Evolutionary conservation across 192 early-diverging fungal species (phyloP).

Genomic region (Umbelopsis vinacea): DNA sequence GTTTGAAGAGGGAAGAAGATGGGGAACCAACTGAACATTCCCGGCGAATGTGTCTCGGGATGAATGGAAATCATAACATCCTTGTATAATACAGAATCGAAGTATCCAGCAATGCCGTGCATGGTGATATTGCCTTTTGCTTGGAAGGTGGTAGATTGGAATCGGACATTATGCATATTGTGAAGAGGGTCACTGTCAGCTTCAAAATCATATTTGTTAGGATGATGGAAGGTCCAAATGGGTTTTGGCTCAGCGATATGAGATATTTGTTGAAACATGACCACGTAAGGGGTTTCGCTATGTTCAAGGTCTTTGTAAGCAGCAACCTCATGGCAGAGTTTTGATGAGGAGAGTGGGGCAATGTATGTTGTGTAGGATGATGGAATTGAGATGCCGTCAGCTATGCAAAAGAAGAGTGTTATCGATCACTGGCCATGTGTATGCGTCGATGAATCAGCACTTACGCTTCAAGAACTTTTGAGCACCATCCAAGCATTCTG

Average conservation of each 20-base stretch:
- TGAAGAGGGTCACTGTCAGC: constrained; percentile 53
- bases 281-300: constrained; percentile 97
- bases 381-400: constrained; percentile 91
- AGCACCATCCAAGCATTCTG: constrained; percentile 95
- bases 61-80: constrained; percentile 78
- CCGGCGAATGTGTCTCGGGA: constrained; percentile 85
- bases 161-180: constrained; percentile 80
- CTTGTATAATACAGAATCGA: constrained; percentile 91
- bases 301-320: constrained; percentile 66
- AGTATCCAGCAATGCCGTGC: constrained; percentile 97
- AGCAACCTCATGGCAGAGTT: constrained; percentile 76
- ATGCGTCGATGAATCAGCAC: background rate
- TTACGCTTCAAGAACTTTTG: constrained; percentile 62
- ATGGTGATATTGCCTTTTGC: constrained; percentile 62
- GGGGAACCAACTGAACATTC: constrained; percentile 99
- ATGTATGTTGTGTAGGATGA: constrained; percentile 81
- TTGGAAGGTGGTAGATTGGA: constrained; percentile 57
- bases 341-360: constrained; percentile 86
- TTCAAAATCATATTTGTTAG: constrained; percentile 48
- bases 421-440: no score
- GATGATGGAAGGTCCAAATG: constrained; percentile 87
- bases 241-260: constrained; percentile 70
- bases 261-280: constrained; percentile 84
- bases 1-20: constrained; percentile 88
- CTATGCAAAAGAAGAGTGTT: constrained; percentile 30